Conservation (phyloP, 179 eudicot genomes). For the Gypsophila paniculata region DNA sequence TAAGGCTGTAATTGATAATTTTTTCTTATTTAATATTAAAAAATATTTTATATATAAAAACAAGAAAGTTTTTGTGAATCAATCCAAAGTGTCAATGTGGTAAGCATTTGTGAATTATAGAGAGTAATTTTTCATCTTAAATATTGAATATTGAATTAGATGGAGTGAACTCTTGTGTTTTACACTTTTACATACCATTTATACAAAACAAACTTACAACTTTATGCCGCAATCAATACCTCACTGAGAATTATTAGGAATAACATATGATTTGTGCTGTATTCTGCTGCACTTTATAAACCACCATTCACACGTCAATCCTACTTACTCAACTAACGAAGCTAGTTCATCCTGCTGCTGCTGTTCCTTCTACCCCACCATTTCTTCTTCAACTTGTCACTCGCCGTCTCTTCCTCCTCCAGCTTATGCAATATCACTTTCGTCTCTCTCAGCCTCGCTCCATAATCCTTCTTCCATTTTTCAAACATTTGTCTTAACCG, state of each 20-base stretch:
- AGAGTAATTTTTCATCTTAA: too few species aligned
- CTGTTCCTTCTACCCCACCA: constrained; percentile 97
- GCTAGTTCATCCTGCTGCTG: constrained; percentile 36
- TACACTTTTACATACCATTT: too few species aligned
- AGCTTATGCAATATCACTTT: constrained; percentile 81
- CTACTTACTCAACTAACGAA: not conserved
- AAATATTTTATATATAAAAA: too few species aligned
- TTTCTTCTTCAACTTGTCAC: constrained; percentile 59
- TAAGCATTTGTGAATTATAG: too few species aligned
- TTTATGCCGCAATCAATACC: not conserved
- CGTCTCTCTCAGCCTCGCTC: constrained; percentile 69
- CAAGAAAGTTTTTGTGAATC: too few species aligned
- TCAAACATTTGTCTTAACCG: constrained; percentile 88
- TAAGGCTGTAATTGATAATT: too few species aligned
- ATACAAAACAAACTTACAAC: not conserved
- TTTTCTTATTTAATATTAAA: too few species aligned
- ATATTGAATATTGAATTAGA: too few species aligned
- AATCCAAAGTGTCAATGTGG: too few species aligned
- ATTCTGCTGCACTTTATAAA: constrained; percentile 8
- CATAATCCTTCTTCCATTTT: constrained; percentile 93
- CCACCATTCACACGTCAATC: not conserved
- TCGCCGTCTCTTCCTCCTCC: constrained; percentile 56
- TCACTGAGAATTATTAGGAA: not conserved
- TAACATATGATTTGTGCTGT: not conserved
- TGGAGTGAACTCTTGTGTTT: too few species aligned